phyloP scores from a whole-genome alignment of 371 early-diverging fungal genomes.

The Rhizopus arrhizus region DNA sequence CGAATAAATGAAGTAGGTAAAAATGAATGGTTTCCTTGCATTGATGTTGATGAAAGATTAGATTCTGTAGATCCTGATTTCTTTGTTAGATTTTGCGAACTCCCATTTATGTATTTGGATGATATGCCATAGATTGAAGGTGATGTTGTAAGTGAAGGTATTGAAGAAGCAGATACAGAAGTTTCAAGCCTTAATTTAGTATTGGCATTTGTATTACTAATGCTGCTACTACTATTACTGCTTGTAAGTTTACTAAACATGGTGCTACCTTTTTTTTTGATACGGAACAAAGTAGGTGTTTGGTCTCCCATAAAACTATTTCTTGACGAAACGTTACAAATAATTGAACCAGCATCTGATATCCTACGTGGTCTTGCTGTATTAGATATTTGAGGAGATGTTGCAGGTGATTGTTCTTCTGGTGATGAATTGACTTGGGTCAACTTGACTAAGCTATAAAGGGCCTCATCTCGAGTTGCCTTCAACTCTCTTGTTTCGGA shows the following conservation, averaged over 20 bases:
- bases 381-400: not conserved
- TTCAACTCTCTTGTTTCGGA: conserved; percentile 24
- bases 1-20: conserved; percentile 61
- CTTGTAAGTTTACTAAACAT: conserved; percentile 21
- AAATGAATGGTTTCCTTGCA: conserved; percentile 58
- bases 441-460: conserved; percentile 53
- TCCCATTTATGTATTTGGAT: conserved; percentile 8
- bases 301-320: conserved; percentile 22
- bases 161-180: conserved; percentile 2
- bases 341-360: conserved; percentile 25
- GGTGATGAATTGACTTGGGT: conserved; percentile 29
- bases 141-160: not conserved
- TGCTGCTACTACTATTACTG: no score
- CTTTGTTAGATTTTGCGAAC: conserved; percentile 9
- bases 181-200: conserved; percentile 6
- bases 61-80: conserved; percentile 3
- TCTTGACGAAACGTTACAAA: conserved; percentile 23
- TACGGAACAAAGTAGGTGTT: conserved; percentile 21
- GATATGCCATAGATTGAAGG: conserved; percentile 9
- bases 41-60: conserved; percentile 3
- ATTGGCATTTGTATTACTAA: not conserved
- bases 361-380: conserved; percentile 16
- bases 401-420: conserved; percentile 13
- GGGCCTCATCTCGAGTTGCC: conserved; percentile 24
- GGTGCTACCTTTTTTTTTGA: conserved; percentile 32